phyloP scores from a whole-genome alignment of 208 protist species.

The Balamuthia mandrillaris region DNA sequence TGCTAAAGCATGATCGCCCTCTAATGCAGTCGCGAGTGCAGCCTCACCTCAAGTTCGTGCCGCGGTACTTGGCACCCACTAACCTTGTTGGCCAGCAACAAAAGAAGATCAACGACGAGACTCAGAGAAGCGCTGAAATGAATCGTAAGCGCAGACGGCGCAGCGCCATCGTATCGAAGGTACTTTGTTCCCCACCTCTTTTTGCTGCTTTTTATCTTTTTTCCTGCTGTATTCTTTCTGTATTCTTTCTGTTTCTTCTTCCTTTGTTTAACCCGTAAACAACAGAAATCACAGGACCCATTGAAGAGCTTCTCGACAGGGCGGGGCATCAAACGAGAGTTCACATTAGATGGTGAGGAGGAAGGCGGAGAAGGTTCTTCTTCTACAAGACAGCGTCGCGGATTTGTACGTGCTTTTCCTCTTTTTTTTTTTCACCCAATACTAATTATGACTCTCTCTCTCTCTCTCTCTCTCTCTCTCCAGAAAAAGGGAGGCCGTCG shows the following conservation, averaged over 20 bases:
- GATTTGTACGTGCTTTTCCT: too few species aligned
- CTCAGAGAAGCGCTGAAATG: background rate
- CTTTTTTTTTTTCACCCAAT: too few species aligned
- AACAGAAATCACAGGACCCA: too few species aligned
- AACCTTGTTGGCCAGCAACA: background rate
- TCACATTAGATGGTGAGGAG: too few species aligned
- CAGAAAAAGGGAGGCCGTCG: too few species aligned
- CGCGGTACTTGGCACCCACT: background rate
- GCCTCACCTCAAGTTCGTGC: slow-evolving; percentile 34
- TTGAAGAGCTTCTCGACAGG: too few species aligned
- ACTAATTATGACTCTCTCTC: too few species aligned
- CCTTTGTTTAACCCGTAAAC: background rate
- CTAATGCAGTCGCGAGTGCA: background rate
- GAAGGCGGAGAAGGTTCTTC: too few species aligned
- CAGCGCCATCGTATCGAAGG: too few species aligned
- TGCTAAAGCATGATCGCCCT: slow-evolving; percentile 33
- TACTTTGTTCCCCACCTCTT: background rate
- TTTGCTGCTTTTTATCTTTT: background rate
- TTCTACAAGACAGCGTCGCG: too few species aligned
- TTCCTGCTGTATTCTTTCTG: background rate
- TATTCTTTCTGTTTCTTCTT: background rate
- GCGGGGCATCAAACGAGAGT: too few species aligned
- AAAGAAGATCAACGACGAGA: background rate
- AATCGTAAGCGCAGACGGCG: background rate
- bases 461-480: too few species aligned